Conservation (phyloP, 2,329 filamentous ascomycete genomes). For the Verticillium alfalfae region DNA sequence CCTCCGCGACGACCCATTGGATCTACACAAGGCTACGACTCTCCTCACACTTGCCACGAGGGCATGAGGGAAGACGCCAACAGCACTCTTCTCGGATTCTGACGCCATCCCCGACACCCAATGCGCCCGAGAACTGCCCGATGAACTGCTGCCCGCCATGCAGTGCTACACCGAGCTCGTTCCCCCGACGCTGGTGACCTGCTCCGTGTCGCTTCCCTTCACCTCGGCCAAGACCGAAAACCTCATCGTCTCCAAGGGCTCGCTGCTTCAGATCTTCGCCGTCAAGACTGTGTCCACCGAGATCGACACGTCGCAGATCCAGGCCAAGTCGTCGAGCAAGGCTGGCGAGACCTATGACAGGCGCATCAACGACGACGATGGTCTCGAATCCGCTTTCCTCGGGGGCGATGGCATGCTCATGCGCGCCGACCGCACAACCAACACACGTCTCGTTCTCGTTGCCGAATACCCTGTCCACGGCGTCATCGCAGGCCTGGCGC, state of each 20-base stretch:
- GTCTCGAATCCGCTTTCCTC: slow-evolving; percentile 61
- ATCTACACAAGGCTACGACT: not conserved
- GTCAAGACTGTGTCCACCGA: slow-evolving; percentile 63
- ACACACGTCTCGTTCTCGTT: slow-evolving; percentile 76
- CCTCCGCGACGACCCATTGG: not conserved
- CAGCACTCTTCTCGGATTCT: not conserved
- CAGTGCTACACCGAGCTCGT: slow-evolving; percentile 97
- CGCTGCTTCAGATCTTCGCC: slow-evolving; percentile 85
- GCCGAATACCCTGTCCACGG: slow-evolving; percentile 81
- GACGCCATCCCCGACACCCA: not conserved
- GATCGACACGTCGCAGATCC: slow-evolving; percentile 39
- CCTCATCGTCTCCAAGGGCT: slow-evolving; percentile 86
- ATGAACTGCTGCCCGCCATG: slow-evolving; percentile 48
- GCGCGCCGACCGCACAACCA: slow-evolving; percentile 57
- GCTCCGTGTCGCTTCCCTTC: slow-evolving; percentile 77
- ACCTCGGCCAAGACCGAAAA: slow-evolving; percentile 71
- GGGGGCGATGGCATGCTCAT: slow-evolving; percentile 57
- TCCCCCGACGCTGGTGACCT: slow-evolving; percentile 88
- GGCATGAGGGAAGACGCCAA: not conserved
- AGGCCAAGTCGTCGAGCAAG: slow-evolving; percentile 30
- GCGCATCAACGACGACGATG: slow-evolving; percentile 54
- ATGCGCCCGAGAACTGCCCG: not conserved
- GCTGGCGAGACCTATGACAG: slow-evolving; percentile 43
- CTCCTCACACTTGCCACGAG: not conserved
- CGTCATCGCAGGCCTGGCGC: slow-evolving; percentile 75